Base-by-base conservation (phyloP, 441 rosid genomes). In the Pelargonium citronellum region DNA sequence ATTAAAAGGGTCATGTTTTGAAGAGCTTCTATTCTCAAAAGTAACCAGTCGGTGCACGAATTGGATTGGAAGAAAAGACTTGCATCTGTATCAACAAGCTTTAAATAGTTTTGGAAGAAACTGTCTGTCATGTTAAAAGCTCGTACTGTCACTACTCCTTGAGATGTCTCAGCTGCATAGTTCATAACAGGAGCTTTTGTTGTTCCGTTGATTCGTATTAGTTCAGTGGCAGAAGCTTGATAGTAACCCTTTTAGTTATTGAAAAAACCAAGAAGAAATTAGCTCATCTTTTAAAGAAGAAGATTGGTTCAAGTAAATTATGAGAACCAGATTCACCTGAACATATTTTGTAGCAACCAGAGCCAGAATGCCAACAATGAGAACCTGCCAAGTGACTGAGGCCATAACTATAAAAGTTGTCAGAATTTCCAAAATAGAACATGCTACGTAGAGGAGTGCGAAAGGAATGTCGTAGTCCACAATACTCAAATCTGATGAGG, bases 121-220 rank as follows among this genome's bases (percentile, higher is more conserved):
- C 85, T 84, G 15, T 91, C 91, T 24, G 19, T 80, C 68, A 80
- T 79, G 76, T 87, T 79, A 63, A 91, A 94, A 64, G 96, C 92
- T 85, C 97, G 84, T 66, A 94, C 87, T 30, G 99, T 91, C 69
- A 86, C 79, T 27, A 82, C 93, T 51, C 95, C 96, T 7, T 78
- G 91, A 44, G 92, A 84, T 61, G 98, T 89, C 83, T 94, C 96
- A 0, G 96, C 81, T 49, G 91, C 90, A 76, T 79, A 85, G 71
- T 87, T 94, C 95, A 88, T 84, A 3, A 94, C 86, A 2, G 98
- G 97, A 58, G 97, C 95, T 77, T 89, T 91, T 13, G 96, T 94
- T 11, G 97, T 94, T 72, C 97, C 96, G 6, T 89, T 94, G 73
- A 93, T 91, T 73, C 98, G 78, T 53, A 87, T 86, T 47, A 91